Percentiles rank a stretch among this genome's conserved stretches.
Evolutionary conservation across 345 rosid species (phyloP).

Genomic region (Eutrema japonicum): DNA sequence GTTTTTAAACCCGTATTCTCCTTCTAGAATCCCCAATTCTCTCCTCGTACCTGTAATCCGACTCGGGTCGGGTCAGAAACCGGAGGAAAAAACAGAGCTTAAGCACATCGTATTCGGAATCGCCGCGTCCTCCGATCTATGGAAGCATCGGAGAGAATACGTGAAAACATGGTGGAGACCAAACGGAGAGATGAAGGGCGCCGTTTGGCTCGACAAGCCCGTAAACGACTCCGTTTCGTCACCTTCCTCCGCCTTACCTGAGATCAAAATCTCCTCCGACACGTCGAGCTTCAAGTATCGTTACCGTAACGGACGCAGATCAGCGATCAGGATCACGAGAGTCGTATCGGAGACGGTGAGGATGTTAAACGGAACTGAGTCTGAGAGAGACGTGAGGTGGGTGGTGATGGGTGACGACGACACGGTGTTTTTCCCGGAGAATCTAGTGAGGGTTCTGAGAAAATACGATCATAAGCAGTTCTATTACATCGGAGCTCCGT

Average conservation of each 20-base stretch:
- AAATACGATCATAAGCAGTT: conserved; percentile 74
- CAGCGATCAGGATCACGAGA: conserved; percentile 79
- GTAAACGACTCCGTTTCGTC: conserved; percentile 23
- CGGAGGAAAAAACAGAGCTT: conserved; percentile 35
- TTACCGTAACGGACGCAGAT: conserved; percentile 53
- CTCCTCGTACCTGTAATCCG: conserved; percentile 35
- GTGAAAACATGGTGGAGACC: conserved; percentile 75
- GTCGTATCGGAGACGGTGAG: conserved; percentile 68
- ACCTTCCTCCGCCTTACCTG: conserved; percentile 51
- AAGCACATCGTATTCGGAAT: conserved; percentile 74
- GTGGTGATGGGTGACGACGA: conserved; percentile 83
- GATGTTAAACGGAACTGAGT: conserved; percentile 40
- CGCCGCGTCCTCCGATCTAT: conserved; percentile 58
- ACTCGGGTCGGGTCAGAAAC: conserved; percentile 43
- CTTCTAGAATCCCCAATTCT: conserved; percentile 27
- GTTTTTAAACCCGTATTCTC: conserved; percentile 47
- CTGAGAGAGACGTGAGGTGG: conserved; percentile 70
- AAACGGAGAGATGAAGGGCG: conserved; percentile 60
- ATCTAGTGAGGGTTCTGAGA: conserved; percentile 64
- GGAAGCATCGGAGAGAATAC: conserved; percentile 63
- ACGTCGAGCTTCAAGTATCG: conserved; percentile 69
- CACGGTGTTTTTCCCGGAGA: conserved; percentile 66
- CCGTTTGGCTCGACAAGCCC: conserved; percentile 64
- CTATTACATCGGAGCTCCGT: conserved; percentile 76
- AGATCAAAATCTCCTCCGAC: conserved; percentile 57